Percentiles rank a stretch among this genome's conserved stretches.
Conservation (phyloP, 805 yeast genomes). For the Tetrapisispora nanseiensis region DNA sequence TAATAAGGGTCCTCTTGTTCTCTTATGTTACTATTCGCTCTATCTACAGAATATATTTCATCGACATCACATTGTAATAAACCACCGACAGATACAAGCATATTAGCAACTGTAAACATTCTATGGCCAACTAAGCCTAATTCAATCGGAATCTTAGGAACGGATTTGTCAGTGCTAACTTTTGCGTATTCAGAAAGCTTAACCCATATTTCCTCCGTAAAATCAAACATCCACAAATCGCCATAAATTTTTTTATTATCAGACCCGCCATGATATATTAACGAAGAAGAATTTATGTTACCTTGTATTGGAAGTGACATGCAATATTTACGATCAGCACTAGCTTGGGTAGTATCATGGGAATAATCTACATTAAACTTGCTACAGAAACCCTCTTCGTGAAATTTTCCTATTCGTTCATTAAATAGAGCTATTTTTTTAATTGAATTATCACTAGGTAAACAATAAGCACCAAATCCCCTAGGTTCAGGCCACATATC, state of each 20-base stretch:
- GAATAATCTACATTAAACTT: not conserved
- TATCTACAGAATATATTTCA: conserved; percentile 1
- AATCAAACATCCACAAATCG: conserved; percentile 43
- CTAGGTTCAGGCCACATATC: conserved; percentile 26
- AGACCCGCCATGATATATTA: conserved; percentile 34
- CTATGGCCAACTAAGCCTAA: conserved; percentile 25
- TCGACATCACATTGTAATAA: conserved; percentile 19
- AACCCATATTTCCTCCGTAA: conserved; percentile 36
- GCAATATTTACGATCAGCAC: not conserved
- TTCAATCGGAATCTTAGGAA: conserved; percentile 10
- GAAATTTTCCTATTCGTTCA: not conserved
- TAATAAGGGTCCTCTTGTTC: not conserved
- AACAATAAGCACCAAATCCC: conserved; percentile 28
- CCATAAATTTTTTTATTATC: conserved; percentile 30
- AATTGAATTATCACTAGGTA: conserved; percentile 3
- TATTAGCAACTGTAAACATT: conserved; percentile 17
- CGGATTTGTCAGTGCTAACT: conserved; percentile 5
- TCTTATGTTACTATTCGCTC: no score
- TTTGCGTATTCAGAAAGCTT: conserved; percentile 8
- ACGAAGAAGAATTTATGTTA: not conserved
- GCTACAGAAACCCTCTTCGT: not conserved
- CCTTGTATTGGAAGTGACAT: not conserved
- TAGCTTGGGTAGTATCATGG: not conserved
- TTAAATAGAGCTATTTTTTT: not conserved
- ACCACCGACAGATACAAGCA: conserved; percentile 22